Base-by-base conservation (phyloP, 1,284 basidiomycete genomes). In the Rhodotorula mucilaginosa region DNA sequence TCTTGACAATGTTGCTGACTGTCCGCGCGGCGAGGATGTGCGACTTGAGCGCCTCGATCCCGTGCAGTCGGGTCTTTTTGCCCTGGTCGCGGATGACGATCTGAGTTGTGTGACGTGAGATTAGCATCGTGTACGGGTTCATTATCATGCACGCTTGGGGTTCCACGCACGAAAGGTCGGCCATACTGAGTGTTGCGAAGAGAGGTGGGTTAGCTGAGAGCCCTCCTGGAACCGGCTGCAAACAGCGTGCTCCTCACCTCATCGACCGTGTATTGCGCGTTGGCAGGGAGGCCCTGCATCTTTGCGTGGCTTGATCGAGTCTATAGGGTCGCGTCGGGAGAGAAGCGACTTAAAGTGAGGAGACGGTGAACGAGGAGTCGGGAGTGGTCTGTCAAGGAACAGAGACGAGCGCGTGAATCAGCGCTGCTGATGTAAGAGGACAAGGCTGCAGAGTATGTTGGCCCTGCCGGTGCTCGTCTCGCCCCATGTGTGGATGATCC, bases 1-100 rank as follows among this genome's bases (percentile, higher is more conserved):
- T 96, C 80, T 92, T 89, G 80, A 99, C 87, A 80, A 99, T 98
- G 83, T 96, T 95, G 34, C 94, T 88, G 58, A 98, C 93, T 19
- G 92, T 92, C 66, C 90, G 86, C 48, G 94, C 94, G 64, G 94
- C 94, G 76, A 97, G 88, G 80, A 97, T 98, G 83, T 94, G 96
- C 61, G 89, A 91, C 94, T 97, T 96, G 85, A 99, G 97, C 75
- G 96, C 96, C 82, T 97, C 92, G 74, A 91, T 83, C 70, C 97
- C 97, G 84, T 98, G 94, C 58, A 87, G 90, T 80, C 96, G 88
- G 29, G 93, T 97, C 86, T 97, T 98, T 83, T 84, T 97, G 72
- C 86, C 90, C 83, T 99, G 96, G 80, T 99, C 96, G 61, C 94
- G 81, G 29, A 72, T 67, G 63, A 99, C 96, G 82, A 99, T 97